phyloP scores from a whole-genome alignment of 2,329 filamentous ascomycete species.

The Fusarium pseudograminearum region DNA sequence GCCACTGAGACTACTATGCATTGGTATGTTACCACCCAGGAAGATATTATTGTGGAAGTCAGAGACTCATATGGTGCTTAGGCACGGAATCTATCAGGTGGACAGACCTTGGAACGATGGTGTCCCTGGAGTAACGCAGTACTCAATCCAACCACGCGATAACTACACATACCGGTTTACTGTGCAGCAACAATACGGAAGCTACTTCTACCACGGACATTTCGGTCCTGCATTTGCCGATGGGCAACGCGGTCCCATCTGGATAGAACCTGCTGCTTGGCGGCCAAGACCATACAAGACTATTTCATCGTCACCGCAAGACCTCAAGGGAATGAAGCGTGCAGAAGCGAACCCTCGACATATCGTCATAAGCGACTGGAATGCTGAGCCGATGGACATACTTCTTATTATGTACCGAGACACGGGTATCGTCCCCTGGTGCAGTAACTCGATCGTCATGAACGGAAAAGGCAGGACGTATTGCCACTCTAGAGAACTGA shows the following conservation, averaged over 20 bases:
- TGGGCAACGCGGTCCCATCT: neutral
- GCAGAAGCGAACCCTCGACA: neutral
- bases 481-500: neutral
- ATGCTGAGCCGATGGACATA: neutral
- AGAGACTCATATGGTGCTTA: neutral
- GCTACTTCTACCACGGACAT: neutral
- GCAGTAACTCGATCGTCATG: neutral
- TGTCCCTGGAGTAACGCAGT: conserved; percentile 2
- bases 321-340: neutral
- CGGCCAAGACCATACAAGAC: neutral
- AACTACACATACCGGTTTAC: conserved; percentile 2
- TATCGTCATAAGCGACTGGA: conserved; percentile 1
- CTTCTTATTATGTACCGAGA: neutral
- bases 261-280: neutral
- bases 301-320: neutral
- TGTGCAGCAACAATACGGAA: neutral
- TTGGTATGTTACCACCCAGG: neutral
- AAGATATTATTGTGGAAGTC: fast-evolving
- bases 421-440: neutral
- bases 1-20: conserved; percentile 18
- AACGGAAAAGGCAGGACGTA: neutral
- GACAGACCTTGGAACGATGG: conserved; percentile 5
- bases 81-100: neutral
- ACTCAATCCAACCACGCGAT: neutral
- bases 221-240: neutral